Evolutionary conservation across 2,329 filamentous ascomycete species (phyloP), one percentile per base, ranked within the genome.

Genomic region (Paracamarosporium sp.): DNA sequence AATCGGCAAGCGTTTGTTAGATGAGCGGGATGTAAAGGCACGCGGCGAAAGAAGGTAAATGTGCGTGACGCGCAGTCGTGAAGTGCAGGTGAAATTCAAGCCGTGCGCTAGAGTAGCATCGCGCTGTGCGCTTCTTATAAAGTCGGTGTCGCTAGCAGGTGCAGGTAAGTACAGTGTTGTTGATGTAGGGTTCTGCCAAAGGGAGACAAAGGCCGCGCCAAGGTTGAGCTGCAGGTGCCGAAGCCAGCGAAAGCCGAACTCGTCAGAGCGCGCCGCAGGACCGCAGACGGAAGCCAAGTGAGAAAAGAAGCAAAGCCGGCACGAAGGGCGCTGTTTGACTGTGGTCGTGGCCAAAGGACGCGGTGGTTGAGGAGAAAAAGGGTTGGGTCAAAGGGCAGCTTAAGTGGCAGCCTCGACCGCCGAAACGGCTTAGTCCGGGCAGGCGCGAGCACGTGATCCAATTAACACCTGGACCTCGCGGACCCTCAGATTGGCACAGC

Each of bases 21-120:
- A 25, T 4, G 31, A 22, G 56, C 54, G 56, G 50, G 50, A 55
- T 51, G 31, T 50, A 27, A 59, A 52, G 59, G 63, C 66, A 64
- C 60, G 52, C 57, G 55, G 53, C 56, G 40, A 38, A 38, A 41
- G 20, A 47, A 45, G 38, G 48, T 43, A 50, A 56, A 55, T 54
- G 55, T 52, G 47, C 38, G 33, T 35, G 35, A 25, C 27, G 20
- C 7, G 13, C 5, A 36, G 35, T 33, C 15, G 25, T 43, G 5
- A 31, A 55, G 24, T 44, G 17, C 30, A 17, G 11, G 15, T 13
- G 31, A 28, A n/a, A 38, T 44, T 28, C 15, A 27, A n/a, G 22
- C 9, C 15, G 24, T 36, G 24, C 13, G 30, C 17, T 38, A 51
- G 22, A 12, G 12, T 9, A 31, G 33, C 56, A 52, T 59, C 33